Conservation (phyloP, 495 filamentous ascomycete genomes). For the Podospora pseudopauciseta region DNA sequence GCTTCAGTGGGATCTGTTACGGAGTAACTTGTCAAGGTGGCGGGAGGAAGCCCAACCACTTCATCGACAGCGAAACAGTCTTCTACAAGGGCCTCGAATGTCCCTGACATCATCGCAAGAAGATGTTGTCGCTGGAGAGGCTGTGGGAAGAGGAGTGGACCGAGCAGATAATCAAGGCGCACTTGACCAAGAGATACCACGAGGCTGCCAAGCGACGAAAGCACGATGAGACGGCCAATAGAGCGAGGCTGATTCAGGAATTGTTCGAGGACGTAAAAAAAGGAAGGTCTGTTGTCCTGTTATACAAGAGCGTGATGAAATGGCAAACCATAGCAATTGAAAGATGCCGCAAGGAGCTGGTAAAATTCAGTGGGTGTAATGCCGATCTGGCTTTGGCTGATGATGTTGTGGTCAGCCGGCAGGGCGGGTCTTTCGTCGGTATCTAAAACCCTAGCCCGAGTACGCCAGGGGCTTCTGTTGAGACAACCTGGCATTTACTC, state of each 20-base stretch:
- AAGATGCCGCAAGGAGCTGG: not conserved
- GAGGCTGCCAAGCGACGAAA: not conserved
- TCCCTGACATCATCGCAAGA: not conserved
- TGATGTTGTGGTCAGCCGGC: not conserved
- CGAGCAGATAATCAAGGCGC: conserved; percentile 5
- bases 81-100: not conserved
- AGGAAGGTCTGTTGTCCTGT: not conserved
- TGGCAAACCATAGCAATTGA: not conserved
- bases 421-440: not conserved
- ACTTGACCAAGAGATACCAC: conserved; percentile 1
- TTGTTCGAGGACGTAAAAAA: not conserved
- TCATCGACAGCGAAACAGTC: not conserved
- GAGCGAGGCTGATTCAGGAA: not conserved
- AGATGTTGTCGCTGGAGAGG: not conserved
- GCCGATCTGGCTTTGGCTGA: not conserved
- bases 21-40: not conserved
- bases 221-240: not conserved
- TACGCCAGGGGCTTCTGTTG: not conserved
- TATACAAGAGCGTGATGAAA: not conserved
- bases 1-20: not conserved
- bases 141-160: conserved; percentile 4
- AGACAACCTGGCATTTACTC: not conserved
- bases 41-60: not conserved
- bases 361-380: not conserved
- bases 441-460: not conserved